These are phyloP conservation scores for Berberis vulgaris DNA, from an alignment of 164 flowering plant species.

Conservation along the genomic window DNA sequence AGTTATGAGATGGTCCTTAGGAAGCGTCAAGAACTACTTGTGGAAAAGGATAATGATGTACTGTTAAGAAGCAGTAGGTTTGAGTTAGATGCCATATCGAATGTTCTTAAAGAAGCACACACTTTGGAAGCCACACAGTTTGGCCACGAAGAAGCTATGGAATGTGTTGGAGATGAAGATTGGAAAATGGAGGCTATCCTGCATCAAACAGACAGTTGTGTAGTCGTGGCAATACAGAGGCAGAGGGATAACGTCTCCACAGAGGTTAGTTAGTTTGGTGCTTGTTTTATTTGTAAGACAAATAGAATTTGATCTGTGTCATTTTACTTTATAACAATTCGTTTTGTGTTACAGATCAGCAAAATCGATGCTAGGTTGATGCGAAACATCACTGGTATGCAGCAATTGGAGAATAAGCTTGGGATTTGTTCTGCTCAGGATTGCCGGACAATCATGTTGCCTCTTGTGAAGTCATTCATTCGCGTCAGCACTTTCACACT, in stretches of 20 bases:
- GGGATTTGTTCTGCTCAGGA: slow-evolving; percentile 59
- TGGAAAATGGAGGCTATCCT: slow-evolving; percentile 65
- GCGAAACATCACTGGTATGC: slow-evolving; percentile 64
- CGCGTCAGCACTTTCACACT: slow-evolving; percentile 41
- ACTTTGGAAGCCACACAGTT: slow-evolving; percentile 47
- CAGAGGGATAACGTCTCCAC: slow-evolving; percentile 71
- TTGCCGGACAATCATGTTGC: slow-evolving; percentile 62
- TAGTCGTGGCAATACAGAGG: slow-evolving; percentile 70
- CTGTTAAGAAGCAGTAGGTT: slow-evolving; percentile 37
- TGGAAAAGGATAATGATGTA: slow-evolving; percentile 43
- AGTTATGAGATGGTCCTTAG: slow-evolving; percentile 66
- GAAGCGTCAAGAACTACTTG: slow-evolving; percentile 67
- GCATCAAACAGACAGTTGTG: slow-evolving; percentile 62
- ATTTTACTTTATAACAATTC: slow-evolving; percentile 13
- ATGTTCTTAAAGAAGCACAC: slow-evolving; percentile 76
- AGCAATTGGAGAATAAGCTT: slow-evolving; percentile 74
- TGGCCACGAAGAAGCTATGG: slow-evolving; percentile 69
- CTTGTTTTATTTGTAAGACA: background rate
- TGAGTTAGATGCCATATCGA: slow-evolving; percentile 68
- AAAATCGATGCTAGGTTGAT: slow-evolving; percentile 81
- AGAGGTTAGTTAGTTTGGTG: slow-evolving; percentile 49
- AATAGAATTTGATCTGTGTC: background rate
- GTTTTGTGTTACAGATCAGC: slow-evolving; percentile 61
- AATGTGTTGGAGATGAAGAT: slow-evolving; percentile 69
- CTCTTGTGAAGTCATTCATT: slow-evolving; percentile 69